Evolutionary conservation across 1,284 basidiomycete genomes (phyloP).

Genomic region (Sporisorium reilianum): DNA sequence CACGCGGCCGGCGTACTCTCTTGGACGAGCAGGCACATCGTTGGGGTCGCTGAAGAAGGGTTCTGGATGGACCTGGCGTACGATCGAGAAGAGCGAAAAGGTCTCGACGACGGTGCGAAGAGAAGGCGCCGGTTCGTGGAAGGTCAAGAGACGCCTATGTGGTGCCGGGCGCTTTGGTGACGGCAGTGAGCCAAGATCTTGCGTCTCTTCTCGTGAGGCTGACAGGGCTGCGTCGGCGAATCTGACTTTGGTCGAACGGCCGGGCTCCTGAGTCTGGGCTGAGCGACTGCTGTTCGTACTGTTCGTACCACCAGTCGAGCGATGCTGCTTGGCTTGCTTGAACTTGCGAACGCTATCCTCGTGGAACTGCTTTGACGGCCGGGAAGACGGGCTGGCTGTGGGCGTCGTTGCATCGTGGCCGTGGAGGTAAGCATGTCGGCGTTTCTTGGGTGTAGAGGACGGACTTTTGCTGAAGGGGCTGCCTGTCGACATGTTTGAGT

Average conservation of each 20-base stretch:
- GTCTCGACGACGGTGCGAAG: constrained; percentile 72
- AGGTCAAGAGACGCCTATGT: constrained; percentile 17
- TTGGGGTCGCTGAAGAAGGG: constrained; percentile 73
- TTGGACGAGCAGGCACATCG: constrained; percentile 79
- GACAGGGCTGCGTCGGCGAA: constrained; percentile 16
- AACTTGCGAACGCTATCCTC: constrained; percentile 36
- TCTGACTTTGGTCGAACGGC: constrained; percentile 19
- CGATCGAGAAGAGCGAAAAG: constrained; percentile 74
- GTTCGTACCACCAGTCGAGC: constrained; percentile 9
- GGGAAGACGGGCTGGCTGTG: constrained; percentile 19
- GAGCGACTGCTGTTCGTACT: constrained; percentile 1
- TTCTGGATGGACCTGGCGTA: constrained; percentile 77
- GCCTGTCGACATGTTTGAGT: constrained; percentile 20
- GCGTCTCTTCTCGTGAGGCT: neutral
- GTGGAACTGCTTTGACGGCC: constrained; percentile 29
- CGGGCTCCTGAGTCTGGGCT: neutral
- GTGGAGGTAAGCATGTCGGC: constrained; percentile 14
- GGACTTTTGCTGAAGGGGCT: constrained; percentile 37
- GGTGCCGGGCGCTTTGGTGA: neutral
- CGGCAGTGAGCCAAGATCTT: neutral
- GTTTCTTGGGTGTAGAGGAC: constrained; percentile 35
- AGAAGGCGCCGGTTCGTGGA: constrained; percentile 40
- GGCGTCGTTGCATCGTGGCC: constrained; percentile 6
- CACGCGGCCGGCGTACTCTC: constrained; percentile 83
- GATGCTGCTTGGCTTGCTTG: constrained; percentile 29